Evolutionary conservation across 805 yeast genomes (phyloP).

Genomic region (Kodamaea neixiangensis): DNA sequence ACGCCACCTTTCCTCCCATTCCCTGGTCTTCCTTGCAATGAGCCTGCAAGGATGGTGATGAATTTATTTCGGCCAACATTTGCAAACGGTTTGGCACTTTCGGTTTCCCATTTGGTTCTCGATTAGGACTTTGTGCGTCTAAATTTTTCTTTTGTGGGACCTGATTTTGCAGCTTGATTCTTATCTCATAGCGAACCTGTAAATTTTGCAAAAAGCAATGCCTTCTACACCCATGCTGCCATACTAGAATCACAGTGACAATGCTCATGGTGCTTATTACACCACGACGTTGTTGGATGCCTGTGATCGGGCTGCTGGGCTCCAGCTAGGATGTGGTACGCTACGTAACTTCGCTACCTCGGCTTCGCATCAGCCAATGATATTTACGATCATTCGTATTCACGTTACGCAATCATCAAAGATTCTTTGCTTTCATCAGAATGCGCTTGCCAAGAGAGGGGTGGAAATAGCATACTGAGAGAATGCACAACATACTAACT

Average conservation of each 20-base stretch:
- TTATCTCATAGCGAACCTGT: slow-evolving; percentile 13
- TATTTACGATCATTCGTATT: not conserved
- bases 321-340: not conserved
- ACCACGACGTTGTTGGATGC: not conserved
- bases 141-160: not conserved
- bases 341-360: not conserved
- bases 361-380: not conserved
- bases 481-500: not conserved
- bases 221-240: not conserved
- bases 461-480: too few relatives aligned
- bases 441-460: not conserved
- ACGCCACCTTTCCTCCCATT: not conserved
- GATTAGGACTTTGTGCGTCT: not conserved
- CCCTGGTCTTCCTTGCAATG: not conserved
- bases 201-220: not conserved
- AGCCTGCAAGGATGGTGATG: not conserved
- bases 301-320: not conserved
- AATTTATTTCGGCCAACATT: not conserved
- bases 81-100: not conserved
- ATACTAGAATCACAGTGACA: not conserved
- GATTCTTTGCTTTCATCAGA: not conserved
- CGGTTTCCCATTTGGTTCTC: not conserved
- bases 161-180: slow-evolving; percentile 8
- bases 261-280: not conserved
- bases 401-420: not conserved